Percentiles rank a stretch among this genome's conserved stretches.
phyloP scores from a whole-genome alignment of 169 alveolate genomes.

The Plasmodium billcollinsi region DNA sequence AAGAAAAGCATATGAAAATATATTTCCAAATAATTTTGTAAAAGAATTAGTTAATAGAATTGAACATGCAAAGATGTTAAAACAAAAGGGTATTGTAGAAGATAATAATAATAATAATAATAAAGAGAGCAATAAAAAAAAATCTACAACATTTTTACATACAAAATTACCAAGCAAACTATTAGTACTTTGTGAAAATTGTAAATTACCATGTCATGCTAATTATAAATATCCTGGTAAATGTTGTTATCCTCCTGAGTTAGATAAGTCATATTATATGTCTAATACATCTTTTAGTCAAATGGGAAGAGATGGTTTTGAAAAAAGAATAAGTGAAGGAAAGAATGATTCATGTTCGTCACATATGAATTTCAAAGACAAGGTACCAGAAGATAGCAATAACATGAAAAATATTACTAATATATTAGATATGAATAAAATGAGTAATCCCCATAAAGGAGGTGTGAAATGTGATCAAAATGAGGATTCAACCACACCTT shows the following conservation, averaged over 20 bases:
- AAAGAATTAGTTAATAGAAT: slow-evolving; percentile 83
- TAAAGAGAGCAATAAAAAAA: slow-evolving; percentile 76
- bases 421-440: neutral
- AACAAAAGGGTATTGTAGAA: slow-evolving; percentile 78
- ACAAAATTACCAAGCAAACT: slow-evolving; percentile 80
- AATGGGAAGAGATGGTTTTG: slow-evolving; percentile 17
- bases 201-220: slow-evolving; percentile 86
- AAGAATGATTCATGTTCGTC: neutral
- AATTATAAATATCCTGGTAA: slow-evolving; percentile 81
- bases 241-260: slow-evolving; percentile 84
- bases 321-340: neutral
- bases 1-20: slow-evolving; percentile 80
- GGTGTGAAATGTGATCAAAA: neutral
- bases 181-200: slow-evolving; percentile 84
- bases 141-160: slow-evolving; percentile 81
- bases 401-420: neutral
- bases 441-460: neutral
- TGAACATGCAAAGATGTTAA: slow-evolving; percentile 62
- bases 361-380: neutral
- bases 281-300: slow-evolving; percentile 62
- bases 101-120: slow-evolving; percentile 74
- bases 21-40: slow-evolving; percentile 83
- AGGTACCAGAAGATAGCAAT: neutral
- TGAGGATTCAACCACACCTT: neutral
- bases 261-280: slow-evolving; percentile 78